A percentile compares a stretch with the other conserved stretches of the same genome.
Conservation (phyloP, 2,329 filamentous ascomycete species). For the Calonectria pseudoreteaudii region DNA sequence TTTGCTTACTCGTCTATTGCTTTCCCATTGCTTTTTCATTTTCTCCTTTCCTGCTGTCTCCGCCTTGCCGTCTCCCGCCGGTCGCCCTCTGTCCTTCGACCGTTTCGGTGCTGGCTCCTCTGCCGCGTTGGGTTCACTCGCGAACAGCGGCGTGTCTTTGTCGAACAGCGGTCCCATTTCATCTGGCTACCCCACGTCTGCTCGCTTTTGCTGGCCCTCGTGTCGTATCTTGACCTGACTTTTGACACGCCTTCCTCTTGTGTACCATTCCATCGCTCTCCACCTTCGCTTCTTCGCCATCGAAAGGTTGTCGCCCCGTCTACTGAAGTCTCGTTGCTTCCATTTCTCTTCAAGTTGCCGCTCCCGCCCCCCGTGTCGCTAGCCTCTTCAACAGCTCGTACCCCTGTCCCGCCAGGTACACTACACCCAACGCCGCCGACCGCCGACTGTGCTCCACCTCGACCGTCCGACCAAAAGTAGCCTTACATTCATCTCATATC, state of each 20-base stretch:
- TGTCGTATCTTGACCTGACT: neutral
- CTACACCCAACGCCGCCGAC: slow-evolving; percentile 43
- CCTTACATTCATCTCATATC: slow-evolving; percentile 38
- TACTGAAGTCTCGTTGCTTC: slow-evolving; percentile 25
- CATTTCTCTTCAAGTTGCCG: slow-evolving; percentile 14
- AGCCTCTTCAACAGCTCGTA: slow-evolving; percentile 28
- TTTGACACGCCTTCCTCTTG: neutral
- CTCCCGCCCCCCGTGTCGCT: slow-evolving; percentile 21
- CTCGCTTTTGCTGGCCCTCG: slow-evolving; percentile 2
- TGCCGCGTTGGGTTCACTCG: slow-evolving; percentile 20
- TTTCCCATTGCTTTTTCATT: slow-evolving; percentile 12
- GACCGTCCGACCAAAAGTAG: slow-evolving; percentile 44
- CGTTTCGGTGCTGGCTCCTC: slow-evolving; percentile 18
- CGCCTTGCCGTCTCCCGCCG: neutral
- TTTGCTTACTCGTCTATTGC: slow-evolving; percentile 26
- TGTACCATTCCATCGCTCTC: slow-evolving; percentile 2
- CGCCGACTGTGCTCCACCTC: slow-evolving; percentile 43
- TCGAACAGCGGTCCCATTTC: slow-evolving; percentile 20
- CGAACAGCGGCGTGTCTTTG: slow-evolving; percentile 21
- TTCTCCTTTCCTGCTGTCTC: slow-evolving; percentile 27
- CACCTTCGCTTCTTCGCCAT: neutral
- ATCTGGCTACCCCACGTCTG: slow-evolving; percentile 11
- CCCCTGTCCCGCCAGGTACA: slow-evolving; percentile 41
- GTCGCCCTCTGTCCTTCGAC: slow-evolving; percentile 5
- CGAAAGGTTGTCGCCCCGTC: slow-evolving; percentile 2